Conservation (phyloP, 1,284 basidiomycete species). For the Meira miltonrushii region DNA sequence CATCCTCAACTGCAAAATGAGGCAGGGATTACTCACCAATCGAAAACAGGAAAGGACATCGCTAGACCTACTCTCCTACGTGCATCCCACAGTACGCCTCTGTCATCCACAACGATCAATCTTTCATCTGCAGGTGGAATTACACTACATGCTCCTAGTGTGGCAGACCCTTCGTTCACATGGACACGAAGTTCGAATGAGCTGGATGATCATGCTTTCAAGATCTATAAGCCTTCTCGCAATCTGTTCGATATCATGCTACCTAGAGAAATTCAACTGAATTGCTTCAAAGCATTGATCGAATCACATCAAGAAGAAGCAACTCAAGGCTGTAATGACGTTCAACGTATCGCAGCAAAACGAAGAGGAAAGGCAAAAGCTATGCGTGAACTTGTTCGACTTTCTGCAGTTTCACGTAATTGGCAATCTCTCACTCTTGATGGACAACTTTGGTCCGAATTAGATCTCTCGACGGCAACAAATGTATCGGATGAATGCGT, state of each 20-base stretch:
- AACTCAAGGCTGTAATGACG: background rate
- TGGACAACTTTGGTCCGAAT: constrained; percentile 10
- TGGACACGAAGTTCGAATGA: too few relatives aligned
- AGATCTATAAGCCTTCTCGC: background rate
- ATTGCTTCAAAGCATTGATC: background rate
- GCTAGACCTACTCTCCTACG: constrained; percentile 4
- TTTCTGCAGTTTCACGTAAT: constrained; percentile 2
- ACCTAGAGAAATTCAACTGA: constrained; percentile 8
- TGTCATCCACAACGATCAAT: constrained; percentile 6
- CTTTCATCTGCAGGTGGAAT: constrained; percentile 6
- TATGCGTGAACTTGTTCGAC: constrained; percentile 8
- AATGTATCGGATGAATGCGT: background rate
- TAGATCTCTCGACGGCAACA: background rate
- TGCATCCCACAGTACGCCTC: constrained; percentile 5
- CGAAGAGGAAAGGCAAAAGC: constrained; percentile 1
- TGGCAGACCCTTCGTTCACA: background rate
- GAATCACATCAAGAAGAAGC: constrained; percentile 1
- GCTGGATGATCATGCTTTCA: background rate
- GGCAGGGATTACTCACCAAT: background rate
- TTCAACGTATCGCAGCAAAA: background rate
- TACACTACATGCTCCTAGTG: background rate
- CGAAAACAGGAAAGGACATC: background rate
- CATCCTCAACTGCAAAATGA: background rate
- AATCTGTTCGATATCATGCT: constrained; percentile 10
- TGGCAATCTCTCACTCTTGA: constrained; percentile 11